These are phyloP conservation scores for Penicillium samsonianum DNA, from an alignment of 495 filamentous ascomycete genomes.

Conservation along the genomic window DNA sequence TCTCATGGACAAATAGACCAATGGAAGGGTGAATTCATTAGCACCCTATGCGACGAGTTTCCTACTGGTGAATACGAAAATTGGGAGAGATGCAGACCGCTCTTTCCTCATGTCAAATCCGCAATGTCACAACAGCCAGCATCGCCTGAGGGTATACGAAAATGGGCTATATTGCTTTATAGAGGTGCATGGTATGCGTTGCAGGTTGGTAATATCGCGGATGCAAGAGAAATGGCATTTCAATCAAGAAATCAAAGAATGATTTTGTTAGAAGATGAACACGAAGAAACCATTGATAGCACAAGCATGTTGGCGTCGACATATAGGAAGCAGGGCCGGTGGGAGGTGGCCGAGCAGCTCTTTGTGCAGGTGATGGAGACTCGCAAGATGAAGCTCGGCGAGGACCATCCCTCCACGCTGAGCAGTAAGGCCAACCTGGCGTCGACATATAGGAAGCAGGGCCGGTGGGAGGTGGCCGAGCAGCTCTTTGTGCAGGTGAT, in stretches of 20 bases:
- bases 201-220: background rate
- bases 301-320: slow-evolving; percentile 18
- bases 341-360: slow-evolving; percentile 23
- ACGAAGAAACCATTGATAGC: slow-evolving; percentile 14
- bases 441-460: background rate
- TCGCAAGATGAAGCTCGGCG: background rate
- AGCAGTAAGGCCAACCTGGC: background rate
- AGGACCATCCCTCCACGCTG: background rate
- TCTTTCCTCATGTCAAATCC: slow-evolving; percentile 1
- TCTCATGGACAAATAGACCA: slow-evolving; percentile 33
- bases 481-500: background rate
- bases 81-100: background rate
- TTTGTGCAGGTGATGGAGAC: slow-evolving; percentile 2
- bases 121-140: background rate
- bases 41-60: background rate
- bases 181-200: background rate
- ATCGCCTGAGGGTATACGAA: background rate
- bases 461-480: background rate
- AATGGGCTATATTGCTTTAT: slow-evolving; percentile 8
- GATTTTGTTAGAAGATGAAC: slow-evolving; percentile 1
- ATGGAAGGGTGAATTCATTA: slow-evolving; percentile 6
- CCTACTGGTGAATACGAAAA: slow-evolving; percentile 6
- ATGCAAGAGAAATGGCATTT: background rate
- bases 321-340: slow-evolving; percentile 1
- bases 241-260: slow-evolving; percentile 2